A percentile compares a stretch with the other conserved stretches of the same genome.
Evolutionary conservation across 1,284 basidiomycete species (phyloP).

Genomic region (Pascua guehoae): DNA sequence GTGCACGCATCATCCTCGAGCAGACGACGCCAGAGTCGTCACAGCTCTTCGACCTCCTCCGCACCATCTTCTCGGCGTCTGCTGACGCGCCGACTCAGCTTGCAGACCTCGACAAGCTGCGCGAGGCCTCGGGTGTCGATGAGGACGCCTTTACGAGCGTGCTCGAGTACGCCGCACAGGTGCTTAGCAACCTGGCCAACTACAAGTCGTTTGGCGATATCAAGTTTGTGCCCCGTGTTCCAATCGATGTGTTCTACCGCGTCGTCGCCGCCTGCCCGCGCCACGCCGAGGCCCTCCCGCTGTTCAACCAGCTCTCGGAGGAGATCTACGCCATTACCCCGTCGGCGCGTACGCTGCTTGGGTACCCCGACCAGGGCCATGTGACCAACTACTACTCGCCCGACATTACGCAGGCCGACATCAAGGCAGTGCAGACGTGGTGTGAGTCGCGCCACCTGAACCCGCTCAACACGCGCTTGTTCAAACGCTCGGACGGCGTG

Average conservation of each 20-base stretch:
- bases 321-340: slow-evolving; percentile 15
- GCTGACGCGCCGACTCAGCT: slow-evolving; percentile 3
- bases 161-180: slow-evolving; percentile 16
- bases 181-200: slow-evolving; percentile 20
- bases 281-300: slow-evolving; percentile 3
- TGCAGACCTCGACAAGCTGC: slow-evolving; percentile 11
- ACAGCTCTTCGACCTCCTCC: slow-evolving; percentile 15
- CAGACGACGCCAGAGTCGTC: slow-evolving; percentile 17
- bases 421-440: slow-evolving; percentile 16
- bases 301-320: slow-evolving; percentile 13
- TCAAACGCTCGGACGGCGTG: slow-evolving; percentile 14
- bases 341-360: slow-evolving; percentile 14
- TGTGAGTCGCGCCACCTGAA: slow-evolving; percentile 11
- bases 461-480: slow-evolving; percentile 20
- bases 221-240: slow-evolving; percentile 20
- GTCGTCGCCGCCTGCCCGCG: slow-evolving; percentile 12
- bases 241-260: slow-evolving; percentile 1
- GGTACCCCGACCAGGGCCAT: slow-evolving; percentile 17
- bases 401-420: slow-evolving; percentile 16
- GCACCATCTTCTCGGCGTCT: slow-evolving; percentile 5
- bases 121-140: slow-evolving; percentile 1
- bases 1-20: slow-evolving; percentile 16
- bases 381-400: slow-evolving; percentile 17
- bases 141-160: slow-evolving; percentile 10
- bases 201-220: slow-evolving; percentile 20